These are phyloP conservation scores for Cinchona pubescens DNA, from an alignment of 257 asterid species.

Conservation along the genomic window DNA sequence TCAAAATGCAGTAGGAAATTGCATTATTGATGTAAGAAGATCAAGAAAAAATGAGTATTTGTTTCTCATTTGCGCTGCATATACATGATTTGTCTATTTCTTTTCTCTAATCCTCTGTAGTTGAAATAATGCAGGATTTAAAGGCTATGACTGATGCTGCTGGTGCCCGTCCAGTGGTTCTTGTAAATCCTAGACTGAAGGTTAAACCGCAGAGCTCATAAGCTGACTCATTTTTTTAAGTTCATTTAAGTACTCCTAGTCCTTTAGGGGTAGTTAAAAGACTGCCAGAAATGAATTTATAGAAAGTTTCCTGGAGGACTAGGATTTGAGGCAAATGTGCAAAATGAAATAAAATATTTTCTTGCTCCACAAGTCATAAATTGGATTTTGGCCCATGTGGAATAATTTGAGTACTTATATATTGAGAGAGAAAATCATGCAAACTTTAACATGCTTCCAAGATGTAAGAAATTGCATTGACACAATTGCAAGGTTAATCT, in stretches of 20 bases:
- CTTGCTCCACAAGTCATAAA: too few species aligned
- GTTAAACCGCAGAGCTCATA: slow-evolving; percentile 33
- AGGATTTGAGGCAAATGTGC: too few species aligned
- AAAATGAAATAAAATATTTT: too few species aligned
- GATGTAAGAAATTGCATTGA: too few species aligned
- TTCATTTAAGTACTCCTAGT: not conserved
- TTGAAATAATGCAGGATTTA: slow-evolving; percentile 61
- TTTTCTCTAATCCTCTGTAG: slow-evolving; percentile 10
- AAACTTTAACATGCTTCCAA: too few species aligned
- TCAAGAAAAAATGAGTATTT: slow-evolving; percentile 10
- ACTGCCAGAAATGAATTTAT: not conserved
- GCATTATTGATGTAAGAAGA: slow-evolving; percentile 78
- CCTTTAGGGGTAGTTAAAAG: not conserved
- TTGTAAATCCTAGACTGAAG: slow-evolving; percentile 77
- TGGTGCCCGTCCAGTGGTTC: slow-evolving; percentile 75
- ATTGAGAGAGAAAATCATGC: too few species aligned
- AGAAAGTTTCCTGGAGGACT: too few species aligned
- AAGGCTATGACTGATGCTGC: slow-evolving; percentile 97
- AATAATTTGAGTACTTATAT: too few species aligned
- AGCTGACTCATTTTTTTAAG: slow-evolving; percentile 13
- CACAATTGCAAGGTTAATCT: too few species aligned
- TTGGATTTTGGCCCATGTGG: too few species aligned
- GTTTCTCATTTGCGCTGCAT: slow-evolving; percentile 9
- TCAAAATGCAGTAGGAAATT: slow-evolving; percentile 94
- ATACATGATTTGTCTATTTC: slow-evolving; percentile 14